These are phyloP conservation scores for Metarhizium humberi DNA, from an alignment of 2,329 filamentous ascomycete species.

Conservation along the genomic window DNA sequence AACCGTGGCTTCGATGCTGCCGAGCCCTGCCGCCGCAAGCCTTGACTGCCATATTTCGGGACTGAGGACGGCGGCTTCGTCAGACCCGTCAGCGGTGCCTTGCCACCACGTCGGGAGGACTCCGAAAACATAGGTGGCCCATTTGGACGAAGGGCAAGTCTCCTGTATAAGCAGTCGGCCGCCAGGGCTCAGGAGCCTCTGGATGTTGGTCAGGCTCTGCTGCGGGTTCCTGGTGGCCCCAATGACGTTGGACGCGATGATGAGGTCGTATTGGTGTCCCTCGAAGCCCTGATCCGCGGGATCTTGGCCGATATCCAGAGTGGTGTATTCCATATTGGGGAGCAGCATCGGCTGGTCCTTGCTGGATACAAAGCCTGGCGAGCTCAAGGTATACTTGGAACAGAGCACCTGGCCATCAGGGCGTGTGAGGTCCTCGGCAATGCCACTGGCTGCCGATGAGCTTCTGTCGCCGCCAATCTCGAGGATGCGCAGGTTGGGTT, in stretches of 20 bases:
- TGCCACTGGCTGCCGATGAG: not conserved
- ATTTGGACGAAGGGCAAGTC: not conserved
- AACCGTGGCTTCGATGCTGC: not conserved
- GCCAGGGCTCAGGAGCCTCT: not conserved
- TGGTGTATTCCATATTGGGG: slow-evolving; percentile 8
- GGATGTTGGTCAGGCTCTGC: not conserved
- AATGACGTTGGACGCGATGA: slow-evolving; percentile 7
- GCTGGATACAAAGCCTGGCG: too few species aligned
- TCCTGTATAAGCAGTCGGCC: not conserved
- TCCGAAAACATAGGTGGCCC: slow-evolving; percentile 14
- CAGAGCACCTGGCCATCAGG: not conserved
- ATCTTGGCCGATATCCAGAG: slow-evolving; percentile 16
- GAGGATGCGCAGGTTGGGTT: not conserved
- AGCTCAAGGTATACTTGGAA: not conserved
- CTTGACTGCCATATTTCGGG: slow-evolving; percentile 17
- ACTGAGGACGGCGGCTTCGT: slow-evolving; percentile 16
- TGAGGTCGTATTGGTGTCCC: slow-evolving; percentile 2
- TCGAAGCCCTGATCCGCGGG: slow-evolving; percentile 6
- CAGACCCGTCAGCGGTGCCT: slow-evolving; percentile 16
- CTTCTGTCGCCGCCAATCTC: not conserved
- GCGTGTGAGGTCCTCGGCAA: not conserved
- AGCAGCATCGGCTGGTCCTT: too few species aligned
- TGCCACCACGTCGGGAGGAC: slow-evolving; percentile 25
- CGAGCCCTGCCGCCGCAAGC: slow-evolving; percentile 17
- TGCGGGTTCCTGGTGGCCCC: slow-evolving; percentile 3